phyloP scores from a whole-genome alignment of 306 rosid species.

The Pueraria montana region DNA sequence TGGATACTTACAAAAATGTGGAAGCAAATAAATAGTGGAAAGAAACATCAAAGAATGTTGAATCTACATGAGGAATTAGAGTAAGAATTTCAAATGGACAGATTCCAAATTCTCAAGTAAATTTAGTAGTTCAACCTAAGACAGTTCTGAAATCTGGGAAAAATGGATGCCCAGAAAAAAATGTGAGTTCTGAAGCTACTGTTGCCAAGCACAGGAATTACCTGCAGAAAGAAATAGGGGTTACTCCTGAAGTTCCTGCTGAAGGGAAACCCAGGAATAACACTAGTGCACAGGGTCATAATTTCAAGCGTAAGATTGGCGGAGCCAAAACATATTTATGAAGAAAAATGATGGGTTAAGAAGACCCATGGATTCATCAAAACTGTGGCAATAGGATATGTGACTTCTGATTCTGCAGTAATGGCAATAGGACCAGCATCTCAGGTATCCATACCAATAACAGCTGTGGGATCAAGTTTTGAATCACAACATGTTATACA shows the following conservation, averaged over 20 bases:
- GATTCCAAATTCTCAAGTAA: no score
- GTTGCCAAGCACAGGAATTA: constrained; percentile 10
- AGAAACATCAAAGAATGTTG: constrained; percentile 17
- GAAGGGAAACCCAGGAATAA: constrained; percentile 29
- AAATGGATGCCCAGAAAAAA: background rate
- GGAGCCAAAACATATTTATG: constrained; percentile 17
- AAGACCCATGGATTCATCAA: constrained; percentile 30
- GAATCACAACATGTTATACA: no score
- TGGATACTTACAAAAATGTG: background rate
- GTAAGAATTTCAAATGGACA: no score
- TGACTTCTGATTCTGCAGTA: background rate
- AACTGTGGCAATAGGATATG: no score
- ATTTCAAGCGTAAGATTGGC: background rate
- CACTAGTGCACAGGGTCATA: constrained; percentile 1
- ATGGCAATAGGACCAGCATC: no score
- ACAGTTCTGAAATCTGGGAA: no score
- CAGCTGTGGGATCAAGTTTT: no score
- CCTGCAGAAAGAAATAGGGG: background rate
- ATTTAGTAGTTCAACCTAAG: no score
- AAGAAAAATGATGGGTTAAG: constrained; percentile 21
- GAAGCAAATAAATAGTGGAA: constrained; percentile 23
- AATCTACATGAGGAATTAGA: no score
- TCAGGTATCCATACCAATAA: background rate
- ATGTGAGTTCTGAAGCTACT: background rate
- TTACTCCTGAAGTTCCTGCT: constrained; percentile 18